Evolutionary conservation across 2,329 filamentous ascomycete genomes (phyloP), one percentile per base, ranked within the genome.

Genomic region (Ceratocystis huliohia): DNA sequence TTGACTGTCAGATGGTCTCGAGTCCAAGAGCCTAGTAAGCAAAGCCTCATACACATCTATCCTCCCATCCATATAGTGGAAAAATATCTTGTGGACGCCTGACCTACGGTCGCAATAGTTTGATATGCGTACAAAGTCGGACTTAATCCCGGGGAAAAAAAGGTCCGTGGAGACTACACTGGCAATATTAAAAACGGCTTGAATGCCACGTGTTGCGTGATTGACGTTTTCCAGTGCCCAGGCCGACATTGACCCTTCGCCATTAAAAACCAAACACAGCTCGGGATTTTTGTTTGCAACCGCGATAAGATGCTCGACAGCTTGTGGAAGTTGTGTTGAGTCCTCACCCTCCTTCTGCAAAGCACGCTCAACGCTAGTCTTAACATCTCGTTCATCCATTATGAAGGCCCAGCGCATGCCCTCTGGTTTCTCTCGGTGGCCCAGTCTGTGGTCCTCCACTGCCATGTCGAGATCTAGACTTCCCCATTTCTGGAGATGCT

Each of bases 141-240:
- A 50, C 15, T 28, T 15, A 28, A 64, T 53, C 10, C 72, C 74
- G n/a, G 81, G 70, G 57, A 80, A 79, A 46, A 80, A 77, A 46
- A 86, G 77, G 65, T 81, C 77, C 20, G 76, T 72, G 1, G 81
- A 81, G 71, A 89, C 84, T 30, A 92, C 83, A 72, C 95, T 89
- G 1, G 90, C 85, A 70, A 96, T 86, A 72, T 91, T 94, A 78
- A 94, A 95, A n/a, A 93, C 83, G 69, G 86, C 85, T 33, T 84
- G 80, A 3, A 82, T 80, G 68, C 83, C 84, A 70, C 83, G 84
- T 41, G 81, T 78, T 72, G 87, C 90, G 71, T 84, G 86, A 45
- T 88, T 87, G 22, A 96, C 83, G 72, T 93, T 92, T 74, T 97
- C 92, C 66, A 99, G 77, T 0, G 91, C 93, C 89, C 93, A 96